Percentiles rank a stretch among this genome's conserved stretches.
Evolutionary conservation across 306 rosid species (phyloP).

Genomic region (Cucurbita argyrosperma): DNA sequence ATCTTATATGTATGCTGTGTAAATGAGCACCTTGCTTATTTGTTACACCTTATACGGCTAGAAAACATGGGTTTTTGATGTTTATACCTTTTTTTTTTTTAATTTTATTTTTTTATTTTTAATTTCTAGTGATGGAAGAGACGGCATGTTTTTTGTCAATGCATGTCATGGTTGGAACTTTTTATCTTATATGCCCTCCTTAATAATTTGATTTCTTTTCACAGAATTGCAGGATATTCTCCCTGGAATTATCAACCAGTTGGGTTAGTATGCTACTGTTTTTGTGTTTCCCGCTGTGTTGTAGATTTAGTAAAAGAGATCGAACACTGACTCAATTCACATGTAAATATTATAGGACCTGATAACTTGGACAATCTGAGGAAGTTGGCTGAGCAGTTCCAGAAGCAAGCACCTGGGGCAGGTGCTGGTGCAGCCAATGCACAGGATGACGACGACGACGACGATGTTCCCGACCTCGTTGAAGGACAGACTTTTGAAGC

Average conservation of each 20-base stretch:
- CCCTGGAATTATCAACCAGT: conserved; percentile 77
- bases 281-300: neutral
- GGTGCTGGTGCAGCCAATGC: conserved; percentile 27
- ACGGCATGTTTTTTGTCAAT: neutral
- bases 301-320: no score
- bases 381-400: conserved; percentile 78
- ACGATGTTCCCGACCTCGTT: conserved; percentile 75
- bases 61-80: neutral
- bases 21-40: neutral
- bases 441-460: conserved; percentile 53
- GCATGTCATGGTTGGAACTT: neutral
- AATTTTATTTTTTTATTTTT: no score
- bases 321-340: neutral
- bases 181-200: neutral
- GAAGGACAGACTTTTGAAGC: conserved; percentile 78
- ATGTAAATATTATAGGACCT: conserved; percentile 43
- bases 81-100: neutral
- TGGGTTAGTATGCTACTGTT: conserved; percentile 35
- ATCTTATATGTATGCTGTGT: neutral
- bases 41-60: neutral
- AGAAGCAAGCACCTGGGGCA: conserved; percentile 68
- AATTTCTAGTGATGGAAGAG: neutral
- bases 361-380: conserved; percentile 88
- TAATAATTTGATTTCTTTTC: neutral
- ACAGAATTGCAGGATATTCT: conserved; percentile 97